Percentiles rank a stretch among this genome's conserved stretches.
Conservation (phyloP, 192 early-diverging fungal genomes). For the Entomortierella chlamydospora region DNA sequence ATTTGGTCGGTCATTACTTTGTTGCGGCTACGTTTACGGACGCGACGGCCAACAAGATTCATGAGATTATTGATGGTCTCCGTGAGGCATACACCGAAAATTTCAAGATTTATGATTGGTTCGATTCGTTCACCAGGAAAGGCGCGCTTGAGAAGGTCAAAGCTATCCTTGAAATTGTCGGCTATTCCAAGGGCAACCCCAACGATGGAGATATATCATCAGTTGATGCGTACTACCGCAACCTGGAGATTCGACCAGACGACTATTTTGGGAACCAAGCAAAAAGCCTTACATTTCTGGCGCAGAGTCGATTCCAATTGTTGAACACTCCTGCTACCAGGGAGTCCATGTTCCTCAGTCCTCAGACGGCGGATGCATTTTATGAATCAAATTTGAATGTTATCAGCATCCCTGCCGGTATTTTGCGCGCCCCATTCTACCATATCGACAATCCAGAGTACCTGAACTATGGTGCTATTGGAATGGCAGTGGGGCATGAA, state of each 20-base stretch:
- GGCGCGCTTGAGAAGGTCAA: conserved; percentile 57
- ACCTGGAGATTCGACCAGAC: conserved; percentile 12
- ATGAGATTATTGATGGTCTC: conserved; percentile 55
- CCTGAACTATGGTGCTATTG: conserved; percentile 75
- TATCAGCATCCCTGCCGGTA: conserved; percentile 58
- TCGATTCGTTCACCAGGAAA: conserved; percentile 56
- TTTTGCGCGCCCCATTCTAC: conserved; percentile 73
- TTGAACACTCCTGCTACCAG: conserved; percentile 43
- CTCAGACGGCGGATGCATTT: conserved; percentile 67
- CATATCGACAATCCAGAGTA: conserved; percentile 59
- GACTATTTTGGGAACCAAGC: conserved; percentile 58
- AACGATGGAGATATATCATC: conserved; percentile 55
- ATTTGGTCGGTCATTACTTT: conserved; percentile 61
- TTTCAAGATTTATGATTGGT: conserved; percentile 57
- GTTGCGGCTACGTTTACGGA: conserved; percentile 53
- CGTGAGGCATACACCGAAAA: conserved; percentile 50
- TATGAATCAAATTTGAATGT: conserved; percentile 53
- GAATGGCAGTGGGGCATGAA: conserved; percentile 78
- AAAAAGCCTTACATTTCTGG: conserved; percentile 14
- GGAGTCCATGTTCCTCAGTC: conserved; percentile 55
- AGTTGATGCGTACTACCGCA: conserved; percentile 55
- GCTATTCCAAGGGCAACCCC: conserved; percentile 54
- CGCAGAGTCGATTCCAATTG: conserved; percentile 30
- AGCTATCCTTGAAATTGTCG: conserved; percentile 60
- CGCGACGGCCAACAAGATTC: conserved; percentile 41